Evolutionary conservation across 129 eudicot species (phyloP), one percentile per base, ranked within the genome.

Genomic region (Sambucus nigra): DNA sequence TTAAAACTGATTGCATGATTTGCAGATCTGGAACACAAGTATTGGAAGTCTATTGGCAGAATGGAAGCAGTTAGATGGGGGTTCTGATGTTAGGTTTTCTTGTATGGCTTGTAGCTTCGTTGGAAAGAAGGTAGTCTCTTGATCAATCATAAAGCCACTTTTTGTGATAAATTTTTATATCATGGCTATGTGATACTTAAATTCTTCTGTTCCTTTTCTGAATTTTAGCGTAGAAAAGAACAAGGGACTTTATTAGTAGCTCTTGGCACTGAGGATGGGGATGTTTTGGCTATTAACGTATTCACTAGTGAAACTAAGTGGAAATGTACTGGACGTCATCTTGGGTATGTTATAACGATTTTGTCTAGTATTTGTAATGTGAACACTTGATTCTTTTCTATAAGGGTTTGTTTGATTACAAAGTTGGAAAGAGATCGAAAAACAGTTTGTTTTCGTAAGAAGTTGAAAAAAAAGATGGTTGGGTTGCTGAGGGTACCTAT

Each of bases 21-120:
- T 64, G 53, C 71, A 80, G 87, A 71, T 80, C 21, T 80, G 87
- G 87, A 71, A 80, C 60, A 71, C 82, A n/a, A 52, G 63, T 56
- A 67, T 47, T 68, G 87, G 82, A 52, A 64, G 35, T n/a, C 46
- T 60, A 21, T 63, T 71, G 38, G 67, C 81, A 2, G 81, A 75
- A 44, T 74, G 82, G 87, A 80, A 60, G 51, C 70, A 52, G 4
- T 49, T 71, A 1, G 71, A 71, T 60, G 75, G 48, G 28, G 63
- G 38, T 53, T 58, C 64, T 14, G 66, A 41, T 54, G 46, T 11
- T 29, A 46, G 45, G 45, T 59, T 63, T 56, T 67, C 82, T 51
- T 68, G 70, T 56, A 64, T 75, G 47, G 67, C 81, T 21, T 80
- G 87, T 44, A 46, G 75, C 61, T 71, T 35, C 27, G 50, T 61